Evolutionary conservation across 352 stramenopile genomes (phyloP), one percentile per base, ranked within the genome.

Genomic region (Globisporangium iwayamae): DNA sequence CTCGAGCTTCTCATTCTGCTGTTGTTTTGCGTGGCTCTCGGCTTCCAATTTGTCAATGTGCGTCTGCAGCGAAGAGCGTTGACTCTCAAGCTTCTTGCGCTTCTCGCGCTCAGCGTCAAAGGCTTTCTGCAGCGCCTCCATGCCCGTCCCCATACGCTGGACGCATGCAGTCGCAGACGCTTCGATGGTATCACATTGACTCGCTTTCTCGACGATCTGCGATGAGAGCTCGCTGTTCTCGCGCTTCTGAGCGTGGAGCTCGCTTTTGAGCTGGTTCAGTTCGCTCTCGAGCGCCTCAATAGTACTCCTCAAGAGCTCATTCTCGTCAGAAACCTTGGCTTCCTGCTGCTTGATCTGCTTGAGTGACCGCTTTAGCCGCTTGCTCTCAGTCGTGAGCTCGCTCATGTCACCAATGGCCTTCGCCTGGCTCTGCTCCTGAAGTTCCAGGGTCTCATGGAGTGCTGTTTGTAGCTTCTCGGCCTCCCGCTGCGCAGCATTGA

Each of bases 331-430:
- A 0, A 71, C 56, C 8, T 60, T 53, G 5, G 51, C 71, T 60
- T 84, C 75, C 9, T 79, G 75, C 47, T 78, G 71, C 14, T 65
- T 71, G 45, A 73, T 52, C 43, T 84, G 80, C 53, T 81, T 87
- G 3, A 73, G 65, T 22, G 65, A 79, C 3, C 70, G 78, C 60
- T 84, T 87, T 56, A 78, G 72, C 2, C 76, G 73, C 62, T 84
- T 88, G 38, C 62, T 65, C 63, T 83, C 78, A 36, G 67, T 48
- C 0, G 63, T 58, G 32, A 78, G 47, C 18, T 85, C 71, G 16
- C 75, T 60, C 58, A 79, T 62, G 43, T 89, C 69, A 18, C 62
- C 65, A 11, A 84, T 71, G 4, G 72, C 69, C 3, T 72, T 62
- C 0, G 67, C 62, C 20, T 81, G 75, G 4, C 77, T 60, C 20